Evolutionary conservation across 305 asterid species (phyloP).

Genomic region (Andrographis paniculata): DNA sequence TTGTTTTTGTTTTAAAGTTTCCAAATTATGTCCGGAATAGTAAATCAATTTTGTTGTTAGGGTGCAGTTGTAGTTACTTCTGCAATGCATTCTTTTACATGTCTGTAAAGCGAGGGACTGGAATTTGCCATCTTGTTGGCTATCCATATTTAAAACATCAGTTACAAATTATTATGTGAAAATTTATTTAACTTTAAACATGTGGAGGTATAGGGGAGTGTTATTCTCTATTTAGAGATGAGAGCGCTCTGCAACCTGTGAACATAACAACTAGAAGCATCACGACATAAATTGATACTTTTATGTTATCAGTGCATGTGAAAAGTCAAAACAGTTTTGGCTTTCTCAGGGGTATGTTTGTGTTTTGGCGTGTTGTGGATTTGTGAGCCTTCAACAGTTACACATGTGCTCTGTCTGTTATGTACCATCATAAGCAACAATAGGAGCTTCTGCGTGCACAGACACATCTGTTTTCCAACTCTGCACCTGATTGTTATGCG

Average conservation of each 20-base stretch:
- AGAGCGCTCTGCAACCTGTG: too few relatives aligned
- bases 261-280: too few relatives aligned
- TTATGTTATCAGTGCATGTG: too few relatives aligned
- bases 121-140: slow-evolving; percentile 1
- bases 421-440: neutral
- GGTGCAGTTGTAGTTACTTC: too few relatives aligned
- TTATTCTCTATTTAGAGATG: too few relatives aligned
- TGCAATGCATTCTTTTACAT: slow-evolving; percentile 7
- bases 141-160: neutral
- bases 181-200: neutral
- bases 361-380: too few relatives aligned
- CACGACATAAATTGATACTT: too few relatives aligned
- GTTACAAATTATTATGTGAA: too few relatives aligned
- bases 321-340: too few relatives aligned
- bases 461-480: slow-evolving; percentile 11
- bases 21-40: neutral
- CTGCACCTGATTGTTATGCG: slow-evolving; percentile 2
- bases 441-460: slow-evolving; percentile 5
- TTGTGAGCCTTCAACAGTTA: neutral
- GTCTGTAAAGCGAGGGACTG: neutral
- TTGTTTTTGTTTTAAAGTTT: slow-evolving; percentile 1
- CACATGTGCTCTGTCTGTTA: too few relatives aligned
- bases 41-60: slow-evolving; percentile 15
- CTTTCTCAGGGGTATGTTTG: too few relatives aligned
- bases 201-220: too few relatives aligned